Percentiles rank a stretch among this genome's conserved stretches.
These are phyloP conservation scores for Lagenaria siceraria DNA, from an alignment of 306 rosid genomes.

Conservation along the genomic window DNA sequence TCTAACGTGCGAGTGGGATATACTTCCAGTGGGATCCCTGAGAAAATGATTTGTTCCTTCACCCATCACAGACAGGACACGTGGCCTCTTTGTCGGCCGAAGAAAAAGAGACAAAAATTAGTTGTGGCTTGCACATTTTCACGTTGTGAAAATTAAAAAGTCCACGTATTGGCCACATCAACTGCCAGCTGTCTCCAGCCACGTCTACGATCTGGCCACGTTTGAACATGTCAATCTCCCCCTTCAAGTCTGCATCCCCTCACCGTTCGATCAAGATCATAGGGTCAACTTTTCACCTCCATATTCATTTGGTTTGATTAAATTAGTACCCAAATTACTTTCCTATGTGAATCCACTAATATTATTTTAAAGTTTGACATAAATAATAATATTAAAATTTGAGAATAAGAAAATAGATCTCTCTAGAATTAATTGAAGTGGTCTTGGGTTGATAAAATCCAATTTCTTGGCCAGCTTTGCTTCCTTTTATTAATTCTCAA, in stretches of 20 bases:
- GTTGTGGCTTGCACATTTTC: constrained; percentile 4
- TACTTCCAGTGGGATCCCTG: neutral
- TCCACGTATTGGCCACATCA: constrained; percentile 11
- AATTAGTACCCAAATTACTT: neutral
- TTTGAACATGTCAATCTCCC: neutral
- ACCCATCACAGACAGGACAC: constrained; percentile 2
- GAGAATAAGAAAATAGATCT: neutral
- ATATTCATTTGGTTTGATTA: neutral
- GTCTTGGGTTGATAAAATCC: neutral
- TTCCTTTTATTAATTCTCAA: neutral
- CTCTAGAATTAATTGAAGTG: neutral
- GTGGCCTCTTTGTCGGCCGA: constrained; percentile 7
- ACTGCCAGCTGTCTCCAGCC: constrained; percentile 8
- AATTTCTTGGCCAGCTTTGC: neutral
- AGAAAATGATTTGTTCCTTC: neutral
- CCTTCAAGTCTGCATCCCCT: neutral
- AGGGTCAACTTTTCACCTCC: neutral
- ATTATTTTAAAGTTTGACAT: neutral
- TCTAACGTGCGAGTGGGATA: neutral
- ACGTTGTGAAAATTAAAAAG: neutral
- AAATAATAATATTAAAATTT: neutral
- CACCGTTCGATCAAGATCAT: neutral
- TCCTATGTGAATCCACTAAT: neutral
- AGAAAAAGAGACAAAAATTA: constrained; percentile 2
- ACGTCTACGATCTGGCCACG: constrained; percentile 11